Conservation (phyloP, 2,329 filamentous ascomycete genomes). For the Xylariales sp. region DNA sequence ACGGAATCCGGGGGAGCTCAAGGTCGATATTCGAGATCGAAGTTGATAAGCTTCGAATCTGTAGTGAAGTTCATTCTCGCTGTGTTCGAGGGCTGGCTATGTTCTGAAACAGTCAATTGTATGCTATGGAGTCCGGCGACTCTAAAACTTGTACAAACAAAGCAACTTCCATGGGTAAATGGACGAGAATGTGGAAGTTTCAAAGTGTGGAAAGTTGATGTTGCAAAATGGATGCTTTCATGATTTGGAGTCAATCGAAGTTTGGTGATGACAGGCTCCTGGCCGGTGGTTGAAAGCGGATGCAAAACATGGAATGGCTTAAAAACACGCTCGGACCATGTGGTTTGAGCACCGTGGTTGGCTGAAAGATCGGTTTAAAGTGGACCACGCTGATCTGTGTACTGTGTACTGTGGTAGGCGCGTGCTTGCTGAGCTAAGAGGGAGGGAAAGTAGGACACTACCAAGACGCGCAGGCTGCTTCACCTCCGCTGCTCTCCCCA, state of each 20-base stretch:
- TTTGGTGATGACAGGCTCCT: constrained; percentile 16
- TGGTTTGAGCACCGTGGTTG: constrained; percentile 19
- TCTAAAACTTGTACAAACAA: constrained; percentile 7
- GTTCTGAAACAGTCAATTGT: constrained; percentile 20
- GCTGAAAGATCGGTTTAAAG: constrained; percentile 4
- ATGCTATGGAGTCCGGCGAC: constrained; percentile 17
- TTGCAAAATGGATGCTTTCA: constrained; percentile 20
- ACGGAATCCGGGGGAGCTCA: constrained; percentile 24
- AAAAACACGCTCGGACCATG: constrained; percentile 6
- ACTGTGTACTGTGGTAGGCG: neutral
- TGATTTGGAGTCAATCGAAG: constrained; percentile 24
- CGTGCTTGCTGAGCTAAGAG: constrained; percentile 10
- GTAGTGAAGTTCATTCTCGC: constrained; percentile 10
- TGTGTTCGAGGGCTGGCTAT: constrained; percentile 3
- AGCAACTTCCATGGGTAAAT: constrained; percentile 5
- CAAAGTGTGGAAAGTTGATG: constrained; percentile 17
- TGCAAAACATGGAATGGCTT: constrained; percentile 9
- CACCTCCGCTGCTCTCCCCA: neutral
- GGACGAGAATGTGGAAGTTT: constrained; percentile 8
- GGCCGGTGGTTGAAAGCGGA: constrained; percentile 4
- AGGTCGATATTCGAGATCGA: constrained; percentile 21
- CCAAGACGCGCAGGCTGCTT: neutral
- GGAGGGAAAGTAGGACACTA: neutral
- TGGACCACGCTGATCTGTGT: constrained; percentile 5
- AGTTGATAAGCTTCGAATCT: constrained; percentile 17